Base-by-base conservation (phyloP, 129 eudicot species). In the Flaveria sonorensis region DNA sequence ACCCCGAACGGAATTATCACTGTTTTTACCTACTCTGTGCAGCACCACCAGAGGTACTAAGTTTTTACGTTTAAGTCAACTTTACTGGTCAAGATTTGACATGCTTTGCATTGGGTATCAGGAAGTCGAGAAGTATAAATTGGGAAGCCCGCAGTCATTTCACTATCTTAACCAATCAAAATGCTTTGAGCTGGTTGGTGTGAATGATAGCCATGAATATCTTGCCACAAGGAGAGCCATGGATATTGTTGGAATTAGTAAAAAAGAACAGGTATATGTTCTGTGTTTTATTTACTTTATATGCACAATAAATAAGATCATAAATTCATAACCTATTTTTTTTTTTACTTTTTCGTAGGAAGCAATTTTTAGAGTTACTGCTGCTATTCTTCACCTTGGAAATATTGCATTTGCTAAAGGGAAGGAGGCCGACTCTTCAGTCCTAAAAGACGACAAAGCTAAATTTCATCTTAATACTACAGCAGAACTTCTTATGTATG, bases 1-100 rank as follows among this genome's bases (percentile, higher is more conserved):
- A 91, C 80, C 99, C 99, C 9, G 99, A 95, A 77, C 88, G 99
- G 23, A 95, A 95, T 82, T 94, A 94, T 88, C 99, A 95, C 81
- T 91, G 97, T 75, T 95, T 95, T 87, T 95, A 95, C 88, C 96
- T 87, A 78, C 94, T 95, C 62, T 95, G 99, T 88, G 92, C 99
- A 73, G 99, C 99, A 69, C 99, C 99, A 43, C 91, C 86, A 74
- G 97, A 95, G 96, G 99, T 91, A 73, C 28, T 39, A 39, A 15
- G 2, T 55, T 30, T 36, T n/a, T 10, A 66, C 28, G 15, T 32
- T 72, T 18, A 21, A 46, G 68, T 70, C 15, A 45, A 30, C 32
- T 72, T 69, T 21, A 72, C 28, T 21, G 43, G 77, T 42, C 43
- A 79, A 71, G 19, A 19, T 30, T 23, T 72, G 36, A 56, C 53